Evolutionary conservation across 148 eudicot genomes (phyloP), one percentile per base, ranked within the genome.

Genomic region (Vaccinium macrocarpon): DNA sequence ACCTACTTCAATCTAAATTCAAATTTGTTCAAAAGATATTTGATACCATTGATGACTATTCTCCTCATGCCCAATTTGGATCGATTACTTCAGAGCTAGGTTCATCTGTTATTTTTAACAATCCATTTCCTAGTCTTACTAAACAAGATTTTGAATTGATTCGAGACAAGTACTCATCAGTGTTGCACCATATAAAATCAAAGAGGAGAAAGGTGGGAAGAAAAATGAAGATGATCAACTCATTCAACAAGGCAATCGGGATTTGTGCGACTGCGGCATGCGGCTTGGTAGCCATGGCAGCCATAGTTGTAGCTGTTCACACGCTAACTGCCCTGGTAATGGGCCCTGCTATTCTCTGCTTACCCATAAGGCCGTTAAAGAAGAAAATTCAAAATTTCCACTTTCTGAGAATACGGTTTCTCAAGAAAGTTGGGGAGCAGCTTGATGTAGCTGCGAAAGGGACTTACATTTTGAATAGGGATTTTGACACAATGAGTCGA

Each of bases 381-480:
- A 90, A 85, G 78, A 88, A 86, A 27, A 76, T 89, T 4, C 18
- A n/a, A 1, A 70, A 76, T 42, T 1, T 89, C 27, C 38, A 55
- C 51, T 84, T 88, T 62, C n/a, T 90, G n/a, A 84, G 82, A 48
- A 66, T 72, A 25, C 85, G 88, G 11, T 81, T 89, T 55, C 57
- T 89, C 0, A 87, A 84, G 78, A 89, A 84, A 85, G 68, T 89
- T 25, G 85, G 88, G 21, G 89, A 87, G 12, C 94, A 92, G 68
- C 88, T 92, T n/a, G 92, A 90, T 52, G 89, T 86, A 32, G 91
- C 92, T 0, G 89, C 92, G 3, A 92, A 92, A 62, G 92, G 94
- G 9, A 87, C 94, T 27, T 92, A 90, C 50, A 86, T 92, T 1
- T 52, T 92, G 79, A 86, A 88, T n/a, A 76, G 89, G 61, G 92